Evolutionary conservation across 805 yeast species (phyloP).

Genomic region (Saccharomyces paradoxus): DNA sequence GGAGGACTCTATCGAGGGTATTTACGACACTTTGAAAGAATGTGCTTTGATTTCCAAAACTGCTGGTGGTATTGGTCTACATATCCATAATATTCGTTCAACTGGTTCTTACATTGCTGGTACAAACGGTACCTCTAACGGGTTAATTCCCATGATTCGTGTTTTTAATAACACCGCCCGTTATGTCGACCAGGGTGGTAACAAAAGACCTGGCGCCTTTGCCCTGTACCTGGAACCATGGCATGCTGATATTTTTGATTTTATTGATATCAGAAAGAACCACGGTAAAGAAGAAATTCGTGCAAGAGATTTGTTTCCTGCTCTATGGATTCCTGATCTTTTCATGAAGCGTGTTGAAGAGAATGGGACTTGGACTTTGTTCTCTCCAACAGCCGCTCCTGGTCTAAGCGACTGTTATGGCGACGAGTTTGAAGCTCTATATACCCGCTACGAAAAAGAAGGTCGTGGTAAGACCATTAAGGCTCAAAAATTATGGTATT

Average conservation of each 20-base stretch:
- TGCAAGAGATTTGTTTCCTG: slow-evolving; percentile 86
- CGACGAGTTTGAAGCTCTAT: slow-evolving; percentile 64
- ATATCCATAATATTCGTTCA: slow-evolving; percentile 75
- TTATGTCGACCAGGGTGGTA: slow-evolving; percentile 96
- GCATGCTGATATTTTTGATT: slow-evolving; percentile 86
- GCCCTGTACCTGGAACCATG: slow-evolving; percentile 91
- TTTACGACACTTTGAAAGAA: slow-evolving; percentile 75
- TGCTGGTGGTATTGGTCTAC: slow-evolving; percentile 91
- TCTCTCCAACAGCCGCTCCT: slow-evolving; percentile 81
- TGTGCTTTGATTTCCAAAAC: slow-evolving; percentile 86
- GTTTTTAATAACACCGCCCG: slow-evolving; percentile 93
- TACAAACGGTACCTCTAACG: slow-evolving; percentile 84
- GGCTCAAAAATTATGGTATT: slow-evolving; percentile 85
- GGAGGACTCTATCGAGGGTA: slow-evolving; percentile 91
- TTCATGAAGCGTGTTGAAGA: slow-evolving; percentile 83
- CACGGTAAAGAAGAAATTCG: slow-evolving; percentile 91
- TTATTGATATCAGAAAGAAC: slow-evolving; percentile 77
- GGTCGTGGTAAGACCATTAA: slow-evolving; percentile 53
- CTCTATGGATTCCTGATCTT: slow-evolving; percentile 88
- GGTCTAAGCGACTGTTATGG: slow-evolving; percentile 79
- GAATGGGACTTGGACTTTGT: slow-evolving; percentile 77
- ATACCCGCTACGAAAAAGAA: slow-evolving; percentile 60
- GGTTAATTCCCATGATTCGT: slow-evolving; percentile 86
- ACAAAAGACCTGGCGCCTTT: slow-evolving; percentile 94
- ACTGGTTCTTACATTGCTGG: slow-evolving; percentile 82